These are phyloP conservation scores for Ogataea dorogensis DNA, from an alignment of 805 yeast genomes.

Conservation along the genomic window DNA sequence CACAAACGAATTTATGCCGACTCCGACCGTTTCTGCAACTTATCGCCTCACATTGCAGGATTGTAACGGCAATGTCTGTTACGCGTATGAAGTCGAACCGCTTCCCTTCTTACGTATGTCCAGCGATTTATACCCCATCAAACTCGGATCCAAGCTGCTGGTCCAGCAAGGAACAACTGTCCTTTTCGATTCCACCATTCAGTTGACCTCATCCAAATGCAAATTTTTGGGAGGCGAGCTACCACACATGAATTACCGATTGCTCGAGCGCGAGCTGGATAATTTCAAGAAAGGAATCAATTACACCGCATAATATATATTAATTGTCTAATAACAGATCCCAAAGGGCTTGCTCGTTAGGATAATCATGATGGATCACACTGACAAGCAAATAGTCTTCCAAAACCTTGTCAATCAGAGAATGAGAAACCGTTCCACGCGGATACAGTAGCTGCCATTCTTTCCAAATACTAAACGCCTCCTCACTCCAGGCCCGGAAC, in stretches of 20 bases:
- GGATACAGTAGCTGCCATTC: constrained; percentile 89
- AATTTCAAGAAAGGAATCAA: constrained; percentile 35
- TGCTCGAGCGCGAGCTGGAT: constrained; percentile 37
- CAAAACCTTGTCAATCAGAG: constrained; percentile 59
- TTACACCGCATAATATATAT: constrained; percentile 13
- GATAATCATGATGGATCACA: constrained; percentile 80
- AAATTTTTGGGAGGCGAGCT: constrained; percentile 33
- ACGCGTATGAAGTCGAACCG: constrained; percentile 57
- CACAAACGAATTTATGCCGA: constrained; percentile 6
- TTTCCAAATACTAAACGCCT: constrained; percentile 85
- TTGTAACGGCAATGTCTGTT: constrained; percentile 45
- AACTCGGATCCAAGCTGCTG: constrained; percentile 58
- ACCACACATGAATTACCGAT: constrained; percentile 25
- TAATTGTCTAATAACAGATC: constrained; percentile 44
- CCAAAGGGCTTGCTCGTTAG: constrained; percentile 76
- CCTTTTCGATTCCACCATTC: constrained; percentile 45
- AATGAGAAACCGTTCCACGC: constrained; percentile 50
- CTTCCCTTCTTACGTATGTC: constrained; percentile 43
- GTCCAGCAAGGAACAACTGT: constrained; percentile 48
- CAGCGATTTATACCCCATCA: constrained; percentile 35
- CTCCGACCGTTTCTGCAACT: constrained; percentile 16
- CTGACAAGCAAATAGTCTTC: constrained; percentile 75
- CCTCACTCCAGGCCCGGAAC: constrained; percentile 94
- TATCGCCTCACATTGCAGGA: constrained; percentile 63
- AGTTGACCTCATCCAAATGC: constrained; percentile 27